Base-by-base conservation (phyloP, 2,329 filamentous ascomycete genomes). In the Cladophialophora exuberans region DNA sequence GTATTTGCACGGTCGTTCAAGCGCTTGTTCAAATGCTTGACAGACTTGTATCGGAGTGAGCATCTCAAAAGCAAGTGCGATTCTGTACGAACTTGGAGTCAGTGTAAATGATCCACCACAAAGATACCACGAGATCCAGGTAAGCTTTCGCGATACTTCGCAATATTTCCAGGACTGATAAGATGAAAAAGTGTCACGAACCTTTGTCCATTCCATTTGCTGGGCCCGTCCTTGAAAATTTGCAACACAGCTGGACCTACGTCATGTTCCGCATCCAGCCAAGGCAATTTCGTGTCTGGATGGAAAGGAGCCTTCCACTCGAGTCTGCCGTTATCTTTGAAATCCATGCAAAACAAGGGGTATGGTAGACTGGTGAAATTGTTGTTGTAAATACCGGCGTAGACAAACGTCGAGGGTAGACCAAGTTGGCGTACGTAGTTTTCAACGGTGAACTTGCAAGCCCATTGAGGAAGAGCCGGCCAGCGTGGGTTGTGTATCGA, bases 311-410 rank as follows among this genome's bases (percentile, higher is more conserved):
- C 93, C 68, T 90, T 86, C 94, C 94, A 97, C 55, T 87, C 77
- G 70, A 97, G 97, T 50, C 88, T 91, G 15, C 90, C 91, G 65
- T 97, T 90, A 1, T 79, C 72, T 72, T 90, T 86, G 42, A 96
- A 77, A 61, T 95, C 90, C 88, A 97, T 96, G 74, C 92, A 94
- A 76, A 97, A 97, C 3, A 97, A 80, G 1, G 94, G 94, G 68
- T 96, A 97, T 1, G 85, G 85, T 26, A 97, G 80, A 42, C 89
- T 94, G 25, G 93, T 97, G 74, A 97, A 99, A 71, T 99, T 97
- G 75, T 97, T 97, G 79, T 97, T 96, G 79, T 97, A 99, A 66
- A 97, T 97, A 56, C 93, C 94, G 7, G 92, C 90, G 73, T 97
- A 97, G 62, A 97, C 87, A 71, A 96, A 97, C 0, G 93, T 97